Conservation (phyloP, 345 rosid species). For the Conringia planisiliqua region DNA sequence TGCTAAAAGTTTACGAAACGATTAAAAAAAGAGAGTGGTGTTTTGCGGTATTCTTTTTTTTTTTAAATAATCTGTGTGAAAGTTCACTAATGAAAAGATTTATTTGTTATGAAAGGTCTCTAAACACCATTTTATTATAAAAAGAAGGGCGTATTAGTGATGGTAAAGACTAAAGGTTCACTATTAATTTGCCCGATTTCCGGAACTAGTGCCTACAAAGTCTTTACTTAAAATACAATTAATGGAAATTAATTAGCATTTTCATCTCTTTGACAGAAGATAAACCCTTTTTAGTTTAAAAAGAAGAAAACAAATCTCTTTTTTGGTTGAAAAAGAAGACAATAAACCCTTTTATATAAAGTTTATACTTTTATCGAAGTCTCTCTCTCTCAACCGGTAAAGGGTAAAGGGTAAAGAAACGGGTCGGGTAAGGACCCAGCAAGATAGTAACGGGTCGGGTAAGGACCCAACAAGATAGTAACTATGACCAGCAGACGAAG, state of each 20-base stretch:
- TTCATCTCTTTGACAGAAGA: conserved; percentile 6
- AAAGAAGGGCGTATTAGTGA: conserved; percentile 16
- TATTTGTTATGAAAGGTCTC: neutral
- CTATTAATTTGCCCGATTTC: conserved; percentile 22
- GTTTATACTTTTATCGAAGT: conserved; percentile 13
- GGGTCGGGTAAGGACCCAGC: conserved; percentile 23
- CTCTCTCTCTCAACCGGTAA: conserved; percentile 8
- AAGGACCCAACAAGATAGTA: conserved; percentile 27
- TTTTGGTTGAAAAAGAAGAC: conserved; percentile 13
- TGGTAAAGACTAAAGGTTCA: conserved; percentile 13
- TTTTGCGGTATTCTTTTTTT: neutral
- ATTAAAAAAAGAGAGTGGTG: neutral
- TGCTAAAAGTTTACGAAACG: neutral
- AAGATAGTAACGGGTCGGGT: conserved; percentile 6
- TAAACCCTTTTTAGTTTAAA: conserved; percentile 13
- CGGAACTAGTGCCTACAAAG: conserved; percentile 32
- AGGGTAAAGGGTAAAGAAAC: conserved; percentile 14
- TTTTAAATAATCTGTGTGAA: neutral
- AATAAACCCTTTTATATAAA: conserved; percentile 6
- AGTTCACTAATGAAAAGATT: neutral
- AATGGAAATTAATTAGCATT: conserved; percentile 11
- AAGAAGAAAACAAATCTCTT: conserved; percentile 10
- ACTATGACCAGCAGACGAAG: conserved; percentile 21
- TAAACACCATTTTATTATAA: neutral
- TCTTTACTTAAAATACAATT: conserved; percentile 2